phyloP scores from a whole-genome alignment of 805 yeast genomes.

The Starmera amethionina region DNA sequence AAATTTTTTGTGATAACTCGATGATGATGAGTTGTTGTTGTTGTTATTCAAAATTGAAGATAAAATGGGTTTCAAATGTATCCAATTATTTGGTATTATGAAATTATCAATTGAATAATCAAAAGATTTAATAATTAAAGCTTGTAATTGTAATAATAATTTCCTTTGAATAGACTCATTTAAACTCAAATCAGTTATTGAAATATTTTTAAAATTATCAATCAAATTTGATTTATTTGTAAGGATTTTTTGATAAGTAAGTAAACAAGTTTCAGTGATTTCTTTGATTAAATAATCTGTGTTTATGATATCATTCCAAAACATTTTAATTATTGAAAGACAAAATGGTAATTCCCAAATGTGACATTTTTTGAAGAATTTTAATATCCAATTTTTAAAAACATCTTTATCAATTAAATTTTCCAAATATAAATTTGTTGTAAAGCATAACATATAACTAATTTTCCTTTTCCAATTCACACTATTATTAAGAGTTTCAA shows the following conservation, averaged over 20 bases:
- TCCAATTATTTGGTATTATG: slow-evolving; percentile 58
- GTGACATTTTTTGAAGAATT: slow-evolving; percentile 34
- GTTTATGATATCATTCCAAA: slow-evolving; percentile 60
- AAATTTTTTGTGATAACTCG: slow-evolving; percentile 34
- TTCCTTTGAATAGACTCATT: slow-evolving; percentile 21
- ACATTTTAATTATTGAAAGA: slow-evolving; percentile 47
- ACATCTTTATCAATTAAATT: slow-evolving; percentile 50
- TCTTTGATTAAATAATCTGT: slow-evolving; percentile 53
- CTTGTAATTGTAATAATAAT: slow-evolving; percentile 16
- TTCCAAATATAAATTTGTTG: slow-evolving; percentile 60
- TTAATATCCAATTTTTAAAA: slow-evolving; percentile 56
- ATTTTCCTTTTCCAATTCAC: slow-evolving; percentile 45
- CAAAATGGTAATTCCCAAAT: slow-evolving; percentile 34
- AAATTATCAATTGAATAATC: slow-evolving; percentile 39
- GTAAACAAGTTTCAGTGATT: slow-evolving; percentile 48
- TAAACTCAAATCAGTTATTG: slow-evolving; percentile 25
- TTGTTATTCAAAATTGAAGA: slow-evolving; percentile 27
- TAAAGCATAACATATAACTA: slow-evolving; percentile 48
- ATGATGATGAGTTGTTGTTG: slow-evolving; percentile 8
- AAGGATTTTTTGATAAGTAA: slow-evolving; percentile 31
- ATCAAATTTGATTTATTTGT: slow-evolving; percentile 21
- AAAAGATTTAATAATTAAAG: slow-evolving; percentile 21
- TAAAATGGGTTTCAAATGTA: slow-evolving; percentile 36
- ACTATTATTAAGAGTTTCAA: too few relatives aligned
- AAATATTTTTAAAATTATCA: slow-evolving; percentile 24